Conservation (phyloP, 768 basidiomycete genomes). For the Naganishia kalamii region DNA sequence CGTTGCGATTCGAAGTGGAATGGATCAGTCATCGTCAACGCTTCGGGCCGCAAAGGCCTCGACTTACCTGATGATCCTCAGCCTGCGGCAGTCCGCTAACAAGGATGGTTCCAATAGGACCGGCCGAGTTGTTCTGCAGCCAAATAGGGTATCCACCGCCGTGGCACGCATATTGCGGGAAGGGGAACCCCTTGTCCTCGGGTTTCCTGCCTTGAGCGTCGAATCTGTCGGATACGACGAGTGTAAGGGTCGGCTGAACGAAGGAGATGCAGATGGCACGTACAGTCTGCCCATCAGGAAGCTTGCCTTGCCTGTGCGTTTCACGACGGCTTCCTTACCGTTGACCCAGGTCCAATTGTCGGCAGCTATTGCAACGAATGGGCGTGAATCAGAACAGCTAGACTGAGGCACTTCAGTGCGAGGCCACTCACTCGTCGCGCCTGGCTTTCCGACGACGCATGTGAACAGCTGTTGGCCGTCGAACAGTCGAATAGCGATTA, state of each 20-base stretch:
- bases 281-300: conserved; percentile 32
- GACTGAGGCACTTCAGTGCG: not conserved
- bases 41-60: not conserved
- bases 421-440: conserved; percentile 10
- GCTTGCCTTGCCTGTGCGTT: conserved; percentile 24
- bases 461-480: conserved; percentile 20
- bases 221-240: conserved; percentile 19
- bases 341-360: conserved; percentile 32
- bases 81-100: conserved; percentile 38
- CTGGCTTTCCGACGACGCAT: conserved; percentile 15
- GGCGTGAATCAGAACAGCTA: not conserved
- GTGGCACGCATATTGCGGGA: conserved; percentile 35
- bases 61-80: conserved; percentile 34
- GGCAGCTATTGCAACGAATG: not conserved
- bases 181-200: conserved; percentile 28
- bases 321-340: conserved; percentile 31
- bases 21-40: not conserved
- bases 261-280: not conserved
- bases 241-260: not conserved
- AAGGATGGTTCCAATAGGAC: conserved; percentile 35
- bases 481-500: conserved; percentile 25
- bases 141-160: conserved; percentile 34
- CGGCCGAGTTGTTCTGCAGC: conserved; percentile 25
- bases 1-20: not conserved
- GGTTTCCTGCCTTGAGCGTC: conserved; percentile 22